Evolutionary conservation across 2,329 filamentous ascomycete genomes (phyloP).

Genomic region (Fusarium pseudograminearum): DNA sequence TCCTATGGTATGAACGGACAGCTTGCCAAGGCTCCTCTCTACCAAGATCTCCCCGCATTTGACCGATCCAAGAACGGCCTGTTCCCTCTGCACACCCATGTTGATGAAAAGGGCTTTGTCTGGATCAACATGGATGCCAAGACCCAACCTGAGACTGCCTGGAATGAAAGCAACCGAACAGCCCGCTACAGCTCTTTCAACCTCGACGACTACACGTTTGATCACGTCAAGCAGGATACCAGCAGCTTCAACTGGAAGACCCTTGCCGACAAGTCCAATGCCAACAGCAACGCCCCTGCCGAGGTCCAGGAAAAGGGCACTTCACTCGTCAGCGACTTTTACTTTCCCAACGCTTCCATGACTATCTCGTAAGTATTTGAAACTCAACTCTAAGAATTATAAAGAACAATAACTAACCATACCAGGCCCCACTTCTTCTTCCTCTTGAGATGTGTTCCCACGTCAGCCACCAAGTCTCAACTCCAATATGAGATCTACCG

Average conservation of each 20-base stretch:
- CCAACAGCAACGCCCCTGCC: constrained; percentile 22
- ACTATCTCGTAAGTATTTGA: constrained; percentile 55
- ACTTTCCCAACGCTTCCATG: constrained; percentile 41
- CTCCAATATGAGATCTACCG: constrained; percentile 39
- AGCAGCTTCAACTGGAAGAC: constrained; percentile 71
- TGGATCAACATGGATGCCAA: constrained; percentile 68
- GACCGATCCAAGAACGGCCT: constrained; percentile 66
- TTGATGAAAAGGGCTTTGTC: constrained; percentile 67
- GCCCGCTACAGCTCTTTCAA: constrained; percentile 58
- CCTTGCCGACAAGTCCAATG: constrained; percentile 52
- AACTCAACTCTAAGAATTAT: constrained; percentile 57
- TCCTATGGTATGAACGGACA: constrained; percentile 70
- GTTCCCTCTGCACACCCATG: constrained; percentile 64
- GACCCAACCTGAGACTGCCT: constrained; percentile 59
- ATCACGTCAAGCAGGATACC: constrained; percentile 67
- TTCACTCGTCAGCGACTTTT: constrained; percentile 33
- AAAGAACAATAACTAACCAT: constrained; percentile 45
- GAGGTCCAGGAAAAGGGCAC: constrained; percentile 22
- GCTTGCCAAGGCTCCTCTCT: constrained; percentile 70
- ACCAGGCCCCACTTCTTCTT: constrained; percentile 47
- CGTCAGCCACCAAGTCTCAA: constrained; percentile 17
- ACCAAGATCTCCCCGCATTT: constrained; percentile 67
- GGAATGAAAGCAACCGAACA: constrained; percentile 60
- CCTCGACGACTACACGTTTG: constrained; percentile 66
- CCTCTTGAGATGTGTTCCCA: constrained; percentile 31